Evolutionary conservation across 495 filamentous ascomycete genomes (phyloP), one percentile per base, ranked within the genome.

Genomic region (Wilcoxina mikolae): DNA sequence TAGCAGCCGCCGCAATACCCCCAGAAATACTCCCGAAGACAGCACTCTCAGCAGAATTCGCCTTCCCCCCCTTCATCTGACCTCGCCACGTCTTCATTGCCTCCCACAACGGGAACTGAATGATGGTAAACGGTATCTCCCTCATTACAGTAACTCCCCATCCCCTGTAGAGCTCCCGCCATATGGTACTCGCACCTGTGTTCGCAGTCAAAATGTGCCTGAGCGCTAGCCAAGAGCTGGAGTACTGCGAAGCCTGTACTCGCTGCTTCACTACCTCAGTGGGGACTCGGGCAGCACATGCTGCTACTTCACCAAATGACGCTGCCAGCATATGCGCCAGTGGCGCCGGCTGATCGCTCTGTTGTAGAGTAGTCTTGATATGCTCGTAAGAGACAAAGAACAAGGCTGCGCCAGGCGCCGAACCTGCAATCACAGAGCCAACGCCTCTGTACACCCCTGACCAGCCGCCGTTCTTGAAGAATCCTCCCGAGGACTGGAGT

Each of bases 101-200:
- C 69, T 98, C 91, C 91, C 91, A 98, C 62, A 98, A 74, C 17
- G 91, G 94, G 62, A 98, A 98, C 68, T 98, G 91, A 31, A 98
- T 78, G 10, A 95, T 79, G 4, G 91, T 96, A 59, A 98, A 98
- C 7, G 91, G 91, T 51, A 98, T 93, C 72, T 98, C 91, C 45
- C 91, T 80, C 71, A 94, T 81, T 24, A 98, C 81, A 10, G 91
- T 98, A 57, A 95, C 82, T 0, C 79, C 76, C 74, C 87, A 93
- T 1, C 91, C 91, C 12, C 90, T 76, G 62, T 98, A 98, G 51
- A 98, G 65, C 66, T 95, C 89, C 47, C 77, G 70, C 74, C 86
- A 78, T 49, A 67, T 79, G 49, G 70, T 74, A 28, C 68, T 67
- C 29, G 56, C 44, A 17, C 65, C 56, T 65, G 71, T 67, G 57